These are phyloP conservation scores for Kentomonas sorsogonicus DNA, from an alignment of 208 protist species.

Conservation along the genomic window DNA sequence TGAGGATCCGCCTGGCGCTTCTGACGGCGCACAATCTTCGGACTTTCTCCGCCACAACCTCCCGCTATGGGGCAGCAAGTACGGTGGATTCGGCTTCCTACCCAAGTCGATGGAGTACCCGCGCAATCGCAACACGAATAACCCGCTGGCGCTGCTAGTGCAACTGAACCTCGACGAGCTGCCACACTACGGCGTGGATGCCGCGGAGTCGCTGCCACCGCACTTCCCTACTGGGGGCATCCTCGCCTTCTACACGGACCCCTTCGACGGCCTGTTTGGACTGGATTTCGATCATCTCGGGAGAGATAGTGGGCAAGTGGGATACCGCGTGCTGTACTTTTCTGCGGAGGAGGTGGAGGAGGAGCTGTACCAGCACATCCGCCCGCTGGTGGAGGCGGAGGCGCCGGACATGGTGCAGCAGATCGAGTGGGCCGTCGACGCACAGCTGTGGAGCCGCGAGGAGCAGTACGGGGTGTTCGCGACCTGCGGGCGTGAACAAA, in stretches of 20 bases:
- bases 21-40: too few relatives aligned
- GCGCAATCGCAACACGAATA: not conserved
- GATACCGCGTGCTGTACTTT: constrained; percentile 20
- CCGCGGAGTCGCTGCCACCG: not conserved
- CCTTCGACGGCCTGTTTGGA: constrained; percentile 16
- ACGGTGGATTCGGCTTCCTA: constrained; percentile 22
- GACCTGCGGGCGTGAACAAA: not conserved
- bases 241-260: constrained; percentile 18
- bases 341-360: too few relatives aligned
- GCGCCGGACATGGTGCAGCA: not conserved
- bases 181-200: constrained; percentile 1
- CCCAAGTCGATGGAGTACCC: constrained; percentile 13
- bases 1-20: too few relatives aligned
- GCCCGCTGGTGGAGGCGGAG: constrained; percentile 7
- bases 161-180: constrained; percentile 24
- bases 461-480: constrained; percentile 17
- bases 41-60: constrained; percentile 11
- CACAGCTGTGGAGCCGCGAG: constrained; percentile 17
- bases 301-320: not conserved
- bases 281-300: not conserved
- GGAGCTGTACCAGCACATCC: too few relatives aligned
- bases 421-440: constrained; percentile 1
- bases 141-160: constrained; percentile 14
- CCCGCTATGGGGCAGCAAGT: constrained; percentile 20
- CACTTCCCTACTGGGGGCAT: constrained; percentile 11